These are phyloP conservation scores for Corchorus capsularis DNA, from an alignment of 345 rosid genomes.

Conservation along the genomic window DNA sequence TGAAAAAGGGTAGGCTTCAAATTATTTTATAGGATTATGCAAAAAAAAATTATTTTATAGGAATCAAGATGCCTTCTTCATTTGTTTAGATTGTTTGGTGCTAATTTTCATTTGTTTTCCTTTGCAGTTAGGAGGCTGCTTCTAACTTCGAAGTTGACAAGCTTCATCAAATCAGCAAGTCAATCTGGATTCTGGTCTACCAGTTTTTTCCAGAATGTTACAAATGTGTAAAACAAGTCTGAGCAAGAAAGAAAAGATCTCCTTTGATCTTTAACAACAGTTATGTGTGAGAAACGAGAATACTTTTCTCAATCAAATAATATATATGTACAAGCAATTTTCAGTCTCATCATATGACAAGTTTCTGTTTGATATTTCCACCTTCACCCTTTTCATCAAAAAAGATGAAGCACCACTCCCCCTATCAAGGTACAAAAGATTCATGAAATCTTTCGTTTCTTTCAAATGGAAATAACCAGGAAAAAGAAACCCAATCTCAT, in stretches of 20 bases:
- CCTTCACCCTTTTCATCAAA: neutral
- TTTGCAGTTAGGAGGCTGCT: slow-evolving; percentile 68
- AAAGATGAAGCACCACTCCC: no score
- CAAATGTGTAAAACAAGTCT: neutral
- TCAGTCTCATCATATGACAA: neutral
- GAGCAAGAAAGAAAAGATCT: neutral
- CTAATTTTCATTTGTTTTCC: neutral
- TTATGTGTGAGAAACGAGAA: neutral
- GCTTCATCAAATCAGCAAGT: neutral
- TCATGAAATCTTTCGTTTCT: no score
- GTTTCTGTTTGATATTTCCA: no score
- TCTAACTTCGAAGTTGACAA: slow-evolving; percentile 27
- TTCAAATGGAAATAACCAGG: neutral
- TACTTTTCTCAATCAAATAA: neutral
- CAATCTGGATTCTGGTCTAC: neutral
- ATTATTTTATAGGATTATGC: no score
- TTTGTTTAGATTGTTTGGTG: slow-evolving; percentile 3
- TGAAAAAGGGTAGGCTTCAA: neutral
- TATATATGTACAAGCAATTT: neutral
- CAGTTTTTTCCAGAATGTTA: neutral
- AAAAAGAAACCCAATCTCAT: neutral
- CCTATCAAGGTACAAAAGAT: no score
- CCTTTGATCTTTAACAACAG: neutral
- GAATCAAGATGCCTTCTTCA: neutral
- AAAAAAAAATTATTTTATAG: no score